Base-by-base conservation (phyloP, 2,329 filamentous ascomycete genomes). In the Xylaria sp. region DNA sequence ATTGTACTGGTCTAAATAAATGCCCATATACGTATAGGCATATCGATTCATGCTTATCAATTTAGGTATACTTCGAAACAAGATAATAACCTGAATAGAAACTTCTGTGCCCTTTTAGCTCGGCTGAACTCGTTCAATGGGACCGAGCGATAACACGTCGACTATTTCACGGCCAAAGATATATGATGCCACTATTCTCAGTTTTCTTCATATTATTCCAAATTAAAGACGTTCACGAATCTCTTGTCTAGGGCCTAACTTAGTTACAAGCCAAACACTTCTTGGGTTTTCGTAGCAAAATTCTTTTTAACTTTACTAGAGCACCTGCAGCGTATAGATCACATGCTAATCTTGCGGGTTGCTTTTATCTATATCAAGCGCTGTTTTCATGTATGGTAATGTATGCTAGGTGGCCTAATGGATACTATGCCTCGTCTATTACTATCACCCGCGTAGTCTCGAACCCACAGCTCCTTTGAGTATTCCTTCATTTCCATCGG, bases 301-400 rank as follows among this genome's bases (percentile, higher is more conserved):
- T 35, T 35, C 32, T 35, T 10, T 35, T 35, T 6, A 35, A 9
- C 32, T 35, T 10, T 35, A 35, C 32, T 35, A 6, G 6, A 10
- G 4, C 32, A 35, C 8, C 32, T 35, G 10, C 32, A 10, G 6
- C 32, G 8, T 10, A 9, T 35, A 4, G 8, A 6, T 44, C n/a
- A 47, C 21, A 54, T 35, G 12, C n/a, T 8, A 32, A 18, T 44
- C n/a, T 35, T 12, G 8, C n/a, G 16, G 42, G 25, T 5, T 42
- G 37, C 6, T 21, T 40, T 54, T 5, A 37, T 23, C 12, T 55
- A 9, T 21, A 37, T 18, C 1, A 55, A 37, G 27, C 44, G 16
- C n/a, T 63, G 13, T 25, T 29, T 35, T 42, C 59, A 48, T 57
- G 50, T 55, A 55, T 42, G 35, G n/a, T 60, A 32, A 57, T 6